These are phyloP conservation scores for Colletotrichum tropicicola DNA, from an alignment of 2,329 filamentous ascomycete genomes.

Conservation along the genomic window DNA sequence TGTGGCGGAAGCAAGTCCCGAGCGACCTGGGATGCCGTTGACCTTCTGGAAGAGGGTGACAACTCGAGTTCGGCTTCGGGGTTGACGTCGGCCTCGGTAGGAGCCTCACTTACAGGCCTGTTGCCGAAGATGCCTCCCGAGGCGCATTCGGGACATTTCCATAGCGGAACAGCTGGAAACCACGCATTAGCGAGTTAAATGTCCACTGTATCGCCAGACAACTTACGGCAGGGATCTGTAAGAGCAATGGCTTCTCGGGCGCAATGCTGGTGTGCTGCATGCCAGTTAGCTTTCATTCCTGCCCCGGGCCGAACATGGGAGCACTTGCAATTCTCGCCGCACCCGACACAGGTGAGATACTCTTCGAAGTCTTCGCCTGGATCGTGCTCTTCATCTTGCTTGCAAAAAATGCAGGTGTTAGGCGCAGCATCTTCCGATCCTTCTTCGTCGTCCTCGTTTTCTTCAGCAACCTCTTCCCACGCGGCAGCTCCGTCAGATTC, in stretches of 20 bases:
- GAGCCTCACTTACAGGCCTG: not conserved
- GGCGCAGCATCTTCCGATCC: conserved; percentile 60
- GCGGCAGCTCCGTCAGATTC: conserved; percentile 66
- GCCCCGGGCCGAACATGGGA: not conserved
- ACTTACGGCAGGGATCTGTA: conserved; percentile 57
- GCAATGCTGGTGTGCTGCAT: conserved; percentile 88
- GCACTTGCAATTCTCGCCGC: conserved; percentile 82
- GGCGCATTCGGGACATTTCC: conserved; percentile 62
- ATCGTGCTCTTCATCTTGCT: conserved; percentile 83
- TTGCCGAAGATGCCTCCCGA: not conserved
- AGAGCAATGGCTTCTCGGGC: conserved; percentile 74
- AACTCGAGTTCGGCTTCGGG: not conserved
- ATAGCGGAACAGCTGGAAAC: conserved; percentile 49
- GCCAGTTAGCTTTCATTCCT: conserved; percentile 45
- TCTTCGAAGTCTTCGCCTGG: conserved; percentile 83
- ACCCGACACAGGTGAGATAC: conserved; percentile 79
- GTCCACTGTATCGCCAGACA: conserved; percentile 5
- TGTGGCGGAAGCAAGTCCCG: conserved; percentile 77
- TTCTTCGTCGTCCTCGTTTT: conserved; percentile 66
- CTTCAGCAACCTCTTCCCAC: conserved; percentile 66
- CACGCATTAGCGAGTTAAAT: not conserved
- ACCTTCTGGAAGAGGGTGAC: conserved; percentile 56
- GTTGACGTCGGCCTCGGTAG: not conserved
- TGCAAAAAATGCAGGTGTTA: conserved; percentile 75
- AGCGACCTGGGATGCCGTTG: conserved; percentile 72